Base-by-base conservation (phyloP, 2,329 filamentous ascomycete genomes). In the Neurospora crassa region DNA sequence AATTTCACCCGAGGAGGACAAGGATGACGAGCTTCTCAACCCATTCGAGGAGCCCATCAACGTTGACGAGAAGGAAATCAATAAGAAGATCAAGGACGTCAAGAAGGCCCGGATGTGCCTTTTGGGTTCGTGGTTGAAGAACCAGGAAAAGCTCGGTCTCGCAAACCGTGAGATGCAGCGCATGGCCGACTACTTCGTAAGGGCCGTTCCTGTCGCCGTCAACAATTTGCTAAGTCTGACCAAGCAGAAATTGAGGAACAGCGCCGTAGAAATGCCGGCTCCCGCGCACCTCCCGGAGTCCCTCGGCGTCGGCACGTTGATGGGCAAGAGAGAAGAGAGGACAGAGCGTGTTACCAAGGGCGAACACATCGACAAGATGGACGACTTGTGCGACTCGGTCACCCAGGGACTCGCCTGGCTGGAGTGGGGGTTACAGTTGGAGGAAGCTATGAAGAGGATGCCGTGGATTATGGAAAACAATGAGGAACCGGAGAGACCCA, bases 381-480 rank as follows among this genome's bases (percentile, higher is more conserved):
- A 96, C 79, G 93, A 96, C 81, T 81, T 96, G 68, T 91, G 92
- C 0, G 93, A 96, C 81, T 92, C 90, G 78, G 81, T 96, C 37
- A 79, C 96, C 70, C 93, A 96, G 79, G 93, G 89, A 2, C 84
- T 93, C 72, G 90, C 92, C 2, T 95, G 91, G 89, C 80, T 93
- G 45, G 85, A 89, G 72, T 96, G 93, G 93, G 88, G 93, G 77
- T 81, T 84, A 75, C 91, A 91, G 47, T 45, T 76, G 45, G 73
- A 74, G 68, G 53, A 40, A 18, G 14, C 75, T 69, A 72, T 72
- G 3, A 41, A 71, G 67, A 68, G 16, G 47, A 42, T 42, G 37
- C 7, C 47, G 11, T 69, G 67, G 70, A 47, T 70, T 53, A 20
- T 53, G 68, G 70, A 70, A 16, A 42, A 70, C 20, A 68, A 40